Base-by-base conservation (phyloP, 257 asterid genomes). In the Lithospermum erythrorhizon region DNA sequence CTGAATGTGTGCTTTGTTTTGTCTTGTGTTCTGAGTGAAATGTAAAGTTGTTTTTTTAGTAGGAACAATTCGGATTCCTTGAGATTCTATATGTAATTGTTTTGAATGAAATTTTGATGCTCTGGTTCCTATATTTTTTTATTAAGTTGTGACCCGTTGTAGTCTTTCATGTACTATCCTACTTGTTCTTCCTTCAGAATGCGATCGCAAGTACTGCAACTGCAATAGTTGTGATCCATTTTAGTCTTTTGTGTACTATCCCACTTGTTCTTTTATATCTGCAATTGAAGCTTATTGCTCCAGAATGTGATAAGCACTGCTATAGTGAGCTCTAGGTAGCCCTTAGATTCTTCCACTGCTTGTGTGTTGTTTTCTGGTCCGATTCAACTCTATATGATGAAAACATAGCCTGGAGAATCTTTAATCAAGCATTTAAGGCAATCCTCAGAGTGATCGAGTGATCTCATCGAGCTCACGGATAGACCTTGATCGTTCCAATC, bases 271-370 rank as follows among this genome's bases (percentile, higher is more conserved):
- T 27, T 21, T 8, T 17, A 41, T 48, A n/a, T 35, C 27, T 30
- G 56, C 55, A 55, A 54, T 53, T 9, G 9, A 19, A 21, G n/a
- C 16, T 21, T 55, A 11, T 21, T 19, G n/a, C 70, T 56, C 52
- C 55, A 59, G 45, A 22, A 64, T 53, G 64, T 56, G 57, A 23
- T 35, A 61, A 64, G 25, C 4, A 41, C 4, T 41, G 45, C 45
- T 35, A 35, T 35, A 35, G 13, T 10, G 11, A 35, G 9, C 45
- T 35, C 45, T 35, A 35, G 45, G 14, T 35, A 1, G 9, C 45
- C 45, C 45, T 35, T 8, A 35, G 45, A 41, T 41, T 41, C 4
- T 14, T 41, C 18, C 49, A 52, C 9, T 58, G 66, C 45, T 55
- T 21, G 53, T 14, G 60, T 24, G 20, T 64, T 35, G 6, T 54